Conservation (phyloP, 805 yeast genomes). For the Wickerhamiella kurtzmanii region DNA sequence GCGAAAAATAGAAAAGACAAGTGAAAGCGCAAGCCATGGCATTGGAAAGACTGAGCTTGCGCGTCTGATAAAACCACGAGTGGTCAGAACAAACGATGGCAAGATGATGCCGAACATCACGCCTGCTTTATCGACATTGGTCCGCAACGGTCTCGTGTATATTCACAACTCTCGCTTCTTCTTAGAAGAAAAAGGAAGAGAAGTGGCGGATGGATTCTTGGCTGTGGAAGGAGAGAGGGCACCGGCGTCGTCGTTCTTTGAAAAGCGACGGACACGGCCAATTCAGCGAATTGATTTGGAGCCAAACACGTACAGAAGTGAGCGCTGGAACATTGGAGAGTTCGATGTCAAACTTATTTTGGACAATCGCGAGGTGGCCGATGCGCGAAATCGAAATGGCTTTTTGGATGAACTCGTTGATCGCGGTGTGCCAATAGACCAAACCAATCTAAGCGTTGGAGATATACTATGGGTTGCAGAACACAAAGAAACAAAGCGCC, state of each 20-base stretch:
- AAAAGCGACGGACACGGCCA: neutral
- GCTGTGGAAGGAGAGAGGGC: slow-evolving; percentile 42
- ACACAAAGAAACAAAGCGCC: slow-evolving; percentile 40
- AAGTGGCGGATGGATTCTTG: slow-evolving; percentile 45
- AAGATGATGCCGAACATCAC: slow-evolving; percentile 13
- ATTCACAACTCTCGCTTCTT: slow-evolving; percentile 29
- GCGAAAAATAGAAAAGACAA: slow-evolving; percentile 13
- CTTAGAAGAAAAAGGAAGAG: slow-evolving; percentile 56
- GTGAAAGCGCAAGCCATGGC: slow-evolving; percentile 33
- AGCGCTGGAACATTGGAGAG: slow-evolving; percentile 45
- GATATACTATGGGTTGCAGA: slow-evolving; percentile 85
- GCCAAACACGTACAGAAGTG: slow-evolving; percentile 4
- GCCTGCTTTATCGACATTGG: slow-evolving; percentile 39
- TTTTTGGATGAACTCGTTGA: slow-evolving; percentile 43
- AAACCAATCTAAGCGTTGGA: slow-evolving; percentile 58
- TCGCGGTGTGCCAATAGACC: slow-evolving; percentile 38
- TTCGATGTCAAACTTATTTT: slow-evolving; percentile 50
- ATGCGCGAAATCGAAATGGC: slow-evolving; percentile 53
- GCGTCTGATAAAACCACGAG: slow-evolving; percentile 20
- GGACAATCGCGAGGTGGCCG: slow-evolving; percentile 73
- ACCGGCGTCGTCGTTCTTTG: neutral
- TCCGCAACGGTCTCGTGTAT: slow-evolving; percentile 48
- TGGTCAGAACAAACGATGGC: slow-evolving; percentile 14
- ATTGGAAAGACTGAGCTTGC: slow-evolving; percentile 47
- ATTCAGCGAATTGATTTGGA: neutral